Evolutionary conservation across 2,329 filamentous ascomycete species (phyloP).

Genomic region (Claviceps sp.): DNA sequence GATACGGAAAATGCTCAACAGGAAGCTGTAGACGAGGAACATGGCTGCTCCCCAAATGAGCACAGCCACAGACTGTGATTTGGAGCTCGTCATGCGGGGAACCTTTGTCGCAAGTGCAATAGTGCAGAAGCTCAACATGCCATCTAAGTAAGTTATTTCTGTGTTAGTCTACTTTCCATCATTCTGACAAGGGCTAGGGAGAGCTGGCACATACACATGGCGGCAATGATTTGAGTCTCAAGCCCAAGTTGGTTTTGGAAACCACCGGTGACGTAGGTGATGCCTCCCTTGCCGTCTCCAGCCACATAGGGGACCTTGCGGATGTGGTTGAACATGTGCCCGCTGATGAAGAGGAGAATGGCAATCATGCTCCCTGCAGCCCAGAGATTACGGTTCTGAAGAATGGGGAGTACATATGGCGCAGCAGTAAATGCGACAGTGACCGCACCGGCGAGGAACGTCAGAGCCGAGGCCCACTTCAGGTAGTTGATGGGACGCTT

Average conservation of each 20-base stretch:
- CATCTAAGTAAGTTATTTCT: slow-evolving; percentile 23
- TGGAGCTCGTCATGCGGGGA: slow-evolving; percentile 68
- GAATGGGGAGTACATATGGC: slow-evolving; percentile 65
- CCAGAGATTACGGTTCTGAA: slow-evolving; percentile 91
- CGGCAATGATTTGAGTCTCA: slow-evolving; percentile 90
- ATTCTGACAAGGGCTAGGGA: not conserved
- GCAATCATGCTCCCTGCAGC: slow-evolving; percentile 76
- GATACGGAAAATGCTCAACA: slow-evolving; percentile 82
- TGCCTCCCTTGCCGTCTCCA: slow-evolving; percentile 70
- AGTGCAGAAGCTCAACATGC: slow-evolving; percentile 72
- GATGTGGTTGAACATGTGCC: slow-evolving; percentile 99
- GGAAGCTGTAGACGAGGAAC: slow-evolving; percentile 80
- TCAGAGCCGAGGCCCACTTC: slow-evolving; percentile 54
- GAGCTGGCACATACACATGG: slow-evolving; percentile 55
- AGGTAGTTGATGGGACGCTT: slow-evolving; percentile 79
- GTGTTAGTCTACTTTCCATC: not conserved
- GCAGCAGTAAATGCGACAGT: slow-evolving; percentile 59
- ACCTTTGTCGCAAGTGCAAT: slow-evolving; percentile 89
- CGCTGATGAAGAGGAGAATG: slow-evolving; percentile 85
- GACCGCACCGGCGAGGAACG: slow-evolving; percentile 53
- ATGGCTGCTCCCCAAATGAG: slow-evolving; percentile 66
- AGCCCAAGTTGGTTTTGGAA: slow-evolving; percentile 91
- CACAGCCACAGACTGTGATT: slow-evolving; percentile 67
- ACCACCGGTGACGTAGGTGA: slow-evolving; percentile 79
- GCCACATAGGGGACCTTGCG: slow-evolving; percentile 87